Percentiles rank a stretch among this genome's conserved stretches.
These are phyloP conservation scores for Sparassis latifolia DNA, from an alignment of 1,284 basidiomycete species.

Conservation along the genomic window DNA sequence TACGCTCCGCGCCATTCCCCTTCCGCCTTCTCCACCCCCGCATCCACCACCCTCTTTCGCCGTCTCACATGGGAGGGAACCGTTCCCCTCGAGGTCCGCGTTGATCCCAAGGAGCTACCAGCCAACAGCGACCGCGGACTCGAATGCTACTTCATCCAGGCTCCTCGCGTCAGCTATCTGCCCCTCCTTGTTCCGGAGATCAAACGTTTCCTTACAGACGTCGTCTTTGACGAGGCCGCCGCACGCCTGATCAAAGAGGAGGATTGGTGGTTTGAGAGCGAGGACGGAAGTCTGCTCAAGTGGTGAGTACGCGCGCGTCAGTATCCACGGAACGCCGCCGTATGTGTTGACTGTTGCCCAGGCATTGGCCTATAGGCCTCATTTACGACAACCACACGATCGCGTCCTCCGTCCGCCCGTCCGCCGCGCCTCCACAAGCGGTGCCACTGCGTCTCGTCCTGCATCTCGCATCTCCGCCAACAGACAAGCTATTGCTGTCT, in stretches of 20 bases:
- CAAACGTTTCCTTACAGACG: constrained; percentile 78
- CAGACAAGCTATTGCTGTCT: constrained; percentile 76
- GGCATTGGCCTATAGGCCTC: constrained; percentile 95
- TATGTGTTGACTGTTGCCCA: constrained; percentile 27
- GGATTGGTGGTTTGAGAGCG: constrained; percentile 93
- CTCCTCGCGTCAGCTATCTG: constrained; percentile 85
- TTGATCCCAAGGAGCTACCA: constrained; percentile 80
- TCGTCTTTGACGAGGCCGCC: constrained; percentile 81
- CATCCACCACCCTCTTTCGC: constrained; percentile 68
- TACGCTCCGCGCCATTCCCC: constrained; percentile 52
- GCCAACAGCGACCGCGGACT: constrained; percentile 81
- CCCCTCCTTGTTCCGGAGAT: constrained; percentile 86
- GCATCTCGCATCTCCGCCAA: constrained; percentile 81
- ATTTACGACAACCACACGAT: constrained; percentile 81
- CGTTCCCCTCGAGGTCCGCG: constrained; percentile 77
- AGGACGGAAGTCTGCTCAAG: constrained; percentile 66
- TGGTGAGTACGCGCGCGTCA: constrained; percentile 50
- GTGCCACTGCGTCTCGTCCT: constrained; percentile 72
- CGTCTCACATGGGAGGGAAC: constrained; percentile 81
- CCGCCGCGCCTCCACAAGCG: constrained; percentile 36
- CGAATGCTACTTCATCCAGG: constrained; percentile 82
- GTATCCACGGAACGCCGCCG: background rate
- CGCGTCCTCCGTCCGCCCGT: constrained; percentile 46
- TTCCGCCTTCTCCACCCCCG: constrained; percentile 46
- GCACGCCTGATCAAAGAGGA: constrained; percentile 70